These are phyloP conservation scores for Leptoxyphium fumago DNA, from an alignment of 2,329 filamentous ascomycete species.

Conservation along the genomic window DNA sequence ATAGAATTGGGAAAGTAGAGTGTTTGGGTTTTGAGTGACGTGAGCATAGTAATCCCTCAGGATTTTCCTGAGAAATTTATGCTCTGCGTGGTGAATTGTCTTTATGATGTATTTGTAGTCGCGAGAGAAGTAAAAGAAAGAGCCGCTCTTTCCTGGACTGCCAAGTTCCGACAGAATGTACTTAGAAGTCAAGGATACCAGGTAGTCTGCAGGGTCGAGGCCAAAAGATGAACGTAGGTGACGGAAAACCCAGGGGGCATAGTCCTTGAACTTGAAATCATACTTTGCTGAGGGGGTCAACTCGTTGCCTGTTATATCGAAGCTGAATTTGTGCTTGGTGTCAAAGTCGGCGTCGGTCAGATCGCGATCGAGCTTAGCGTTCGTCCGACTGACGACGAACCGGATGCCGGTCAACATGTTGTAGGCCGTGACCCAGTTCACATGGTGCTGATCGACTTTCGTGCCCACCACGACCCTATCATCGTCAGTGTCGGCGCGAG, in stretches of 20 bases:
- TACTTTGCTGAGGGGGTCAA: constrained; percentile 96
- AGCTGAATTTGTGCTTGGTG: constrained; percentile 92
- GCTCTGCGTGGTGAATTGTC: constrained; percentile 91
- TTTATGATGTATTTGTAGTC: constrained; percentile 99
- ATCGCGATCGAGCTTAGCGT: constrained; percentile 87
- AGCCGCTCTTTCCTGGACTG: constrained; percentile 93
- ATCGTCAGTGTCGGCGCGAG: constrained; percentile 76
- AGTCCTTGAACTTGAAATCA: constrained; percentile 99
- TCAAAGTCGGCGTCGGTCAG: constrained; percentile 86
- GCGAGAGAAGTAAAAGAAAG: constrained; percentile 98
- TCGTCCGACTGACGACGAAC: constrained; percentile 88
- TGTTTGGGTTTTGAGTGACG: constrained; percentile 87
- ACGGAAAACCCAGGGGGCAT: constrained; percentile 98
- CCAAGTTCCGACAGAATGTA: constrained; percentile 96
- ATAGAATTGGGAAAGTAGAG: constrained; percentile 93
- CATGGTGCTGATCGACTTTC: constrained; percentile 93
- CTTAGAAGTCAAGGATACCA: constrained; percentile 96
- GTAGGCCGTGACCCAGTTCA: constrained; percentile 95
- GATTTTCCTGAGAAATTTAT: constrained; percentile 72
- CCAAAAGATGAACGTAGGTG: constrained; percentile 76
- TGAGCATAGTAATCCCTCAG: constrained; percentile 88
- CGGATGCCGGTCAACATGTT: constrained; percentile 99
- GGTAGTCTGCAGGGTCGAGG: constrained; percentile 90
- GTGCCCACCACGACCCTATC: constrained; percentile 86
- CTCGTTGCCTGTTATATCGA: constrained; percentile 96